Percentiles rank a stretch among this genome's conserved stretches.
Conservation (phyloP, 2,329 filamentous ascomycete genomes). For the Nemania serpens region DNA sequence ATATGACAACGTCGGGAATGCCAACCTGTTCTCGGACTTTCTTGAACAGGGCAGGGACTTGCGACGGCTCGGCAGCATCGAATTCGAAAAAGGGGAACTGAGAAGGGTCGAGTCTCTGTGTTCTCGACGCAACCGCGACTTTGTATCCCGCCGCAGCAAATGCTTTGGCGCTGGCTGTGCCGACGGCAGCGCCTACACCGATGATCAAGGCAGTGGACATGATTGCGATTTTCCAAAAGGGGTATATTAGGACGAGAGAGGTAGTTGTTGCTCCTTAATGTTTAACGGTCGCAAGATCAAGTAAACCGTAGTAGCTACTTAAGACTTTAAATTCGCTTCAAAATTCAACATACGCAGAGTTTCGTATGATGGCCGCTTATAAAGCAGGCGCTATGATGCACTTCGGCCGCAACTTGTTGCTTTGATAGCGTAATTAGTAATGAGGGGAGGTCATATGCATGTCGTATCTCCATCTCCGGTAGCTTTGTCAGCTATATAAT, state of each 20-base stretch:
- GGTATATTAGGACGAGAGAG: neutral
- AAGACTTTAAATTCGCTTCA: too few relatives aligned
- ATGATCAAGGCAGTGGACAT: slow-evolving; percentile 38
- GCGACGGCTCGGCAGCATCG: slow-evolving; percentile 26
- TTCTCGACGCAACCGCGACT: slow-evolving; percentile 38
- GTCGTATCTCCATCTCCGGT: too few relatives aligned
- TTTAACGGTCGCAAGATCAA: neutral
- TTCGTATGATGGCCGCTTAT: neutral
- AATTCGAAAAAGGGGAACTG: slow-evolving; percentile 27
- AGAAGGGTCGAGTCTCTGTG: slow-evolving; percentile 27
- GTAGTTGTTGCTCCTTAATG: too few relatives aligned
- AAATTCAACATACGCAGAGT: too few relatives aligned
- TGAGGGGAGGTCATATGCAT: neutral
- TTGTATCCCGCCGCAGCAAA: slow-evolving; percentile 36
- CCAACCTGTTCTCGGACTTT: slow-evolving; percentile 23
- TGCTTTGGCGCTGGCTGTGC: slow-evolving; percentile 28
- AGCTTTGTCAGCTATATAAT: too few relatives aligned
- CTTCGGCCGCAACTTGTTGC: too few relatives aligned
- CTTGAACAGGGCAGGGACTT: slow-evolving; percentile 31
- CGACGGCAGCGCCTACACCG: slow-evolving; percentile 36
- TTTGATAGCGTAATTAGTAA: neutral
- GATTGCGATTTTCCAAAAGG: neutral
- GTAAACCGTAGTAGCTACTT: neutral
- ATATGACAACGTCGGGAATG: slow-evolving; percentile 30
- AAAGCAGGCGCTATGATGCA: slow-evolving; percentile 6